These are phyloP conservation scores for Aurantiochytrium sp. DNA, from an alignment of 108 stramenopile species.

Conservation along the genomic window DNA sequence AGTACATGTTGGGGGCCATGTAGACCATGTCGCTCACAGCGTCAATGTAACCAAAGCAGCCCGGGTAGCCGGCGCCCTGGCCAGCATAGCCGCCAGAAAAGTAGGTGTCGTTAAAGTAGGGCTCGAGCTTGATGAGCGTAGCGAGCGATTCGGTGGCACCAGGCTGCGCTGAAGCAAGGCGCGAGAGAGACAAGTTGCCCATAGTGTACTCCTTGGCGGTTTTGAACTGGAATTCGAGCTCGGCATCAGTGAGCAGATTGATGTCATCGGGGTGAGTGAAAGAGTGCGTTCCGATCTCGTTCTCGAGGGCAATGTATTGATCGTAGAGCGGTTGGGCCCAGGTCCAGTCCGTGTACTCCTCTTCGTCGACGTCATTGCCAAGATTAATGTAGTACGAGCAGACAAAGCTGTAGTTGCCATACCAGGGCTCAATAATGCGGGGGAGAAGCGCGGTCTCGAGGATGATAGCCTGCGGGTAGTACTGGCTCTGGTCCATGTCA, in stretches of 20 bases:
- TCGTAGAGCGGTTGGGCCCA: neutral
- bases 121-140: neutral
- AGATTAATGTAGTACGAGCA: slow-evolving; percentile 7
- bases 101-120: neutral
- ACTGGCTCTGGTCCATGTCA: neutral
- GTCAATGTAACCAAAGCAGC: neutral
- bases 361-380: neutral
- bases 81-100: neutral
- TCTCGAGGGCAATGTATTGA: neutral
- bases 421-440: neutral
- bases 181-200: neutral
- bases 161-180: neutral
- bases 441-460: neutral
- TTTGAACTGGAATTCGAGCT: neutral
- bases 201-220: neutral
- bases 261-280: neutral
- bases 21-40: neutral
- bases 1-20: slow-evolving; percentile 8
- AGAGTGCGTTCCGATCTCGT: slow-evolving; percentile 4
- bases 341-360: slow-evolving; percentile 16
- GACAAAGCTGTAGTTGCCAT: slow-evolving; percentile 14
- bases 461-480: neutral
- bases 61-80: neutral
- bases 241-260: neutral
- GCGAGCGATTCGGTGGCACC: neutral